A percentile compares a stretch with the other conserved stretches of the same genome.
These are phyloP conservation scores for Rhynchospora breviuscula DNA, from an alignment of 176 grass and related monocot species.

Conservation along the genomic window DNA sequence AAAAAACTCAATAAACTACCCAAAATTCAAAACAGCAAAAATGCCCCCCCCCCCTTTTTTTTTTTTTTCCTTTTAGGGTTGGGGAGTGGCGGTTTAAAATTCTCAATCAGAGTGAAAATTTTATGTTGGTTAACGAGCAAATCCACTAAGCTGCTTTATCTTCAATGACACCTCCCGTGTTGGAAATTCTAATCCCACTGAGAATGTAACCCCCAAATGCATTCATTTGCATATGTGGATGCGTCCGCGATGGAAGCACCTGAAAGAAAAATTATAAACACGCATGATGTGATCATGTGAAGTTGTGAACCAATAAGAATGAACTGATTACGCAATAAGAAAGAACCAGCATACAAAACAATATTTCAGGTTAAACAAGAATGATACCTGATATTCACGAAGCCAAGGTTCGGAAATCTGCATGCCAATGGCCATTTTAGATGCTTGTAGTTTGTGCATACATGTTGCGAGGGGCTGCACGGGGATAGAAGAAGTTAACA, in stretches of 20 bases:
- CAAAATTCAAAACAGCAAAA: not conserved
- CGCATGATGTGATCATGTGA: not conserved
- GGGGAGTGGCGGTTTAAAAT: not conserved
- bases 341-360: not conserved
- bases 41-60: too few species aligned
- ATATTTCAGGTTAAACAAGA: not conserved
- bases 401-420: conserved; percentile 94
- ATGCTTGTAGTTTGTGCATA: conserved; percentile 72
- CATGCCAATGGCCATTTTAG: conserved; percentile 71
- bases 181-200: conserved; percentile 60
- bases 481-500: conserved; percentile 20
- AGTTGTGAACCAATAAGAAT: too few species aligned
- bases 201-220: conserved; percentile 84
- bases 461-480: conserved; percentile 81
- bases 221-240: conserved; percentile 94
- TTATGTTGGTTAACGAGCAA: not conserved
- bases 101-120: not conserved
- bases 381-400: conserved; percentile 86
- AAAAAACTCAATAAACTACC: not conserved
- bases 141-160: conserved; percentile 20
- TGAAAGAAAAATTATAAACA: conserved; percentile 24
- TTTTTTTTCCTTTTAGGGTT: too few species aligned
- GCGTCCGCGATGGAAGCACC: conserved; percentile 79
- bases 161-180: conserved; percentile 11
- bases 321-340: not conserved